Evolutionary conservation across 176 grass and related monocot genomes (phyloP), one percentile per base, ranked within the genome.

Genomic region (Poa pratensis): DNA sequence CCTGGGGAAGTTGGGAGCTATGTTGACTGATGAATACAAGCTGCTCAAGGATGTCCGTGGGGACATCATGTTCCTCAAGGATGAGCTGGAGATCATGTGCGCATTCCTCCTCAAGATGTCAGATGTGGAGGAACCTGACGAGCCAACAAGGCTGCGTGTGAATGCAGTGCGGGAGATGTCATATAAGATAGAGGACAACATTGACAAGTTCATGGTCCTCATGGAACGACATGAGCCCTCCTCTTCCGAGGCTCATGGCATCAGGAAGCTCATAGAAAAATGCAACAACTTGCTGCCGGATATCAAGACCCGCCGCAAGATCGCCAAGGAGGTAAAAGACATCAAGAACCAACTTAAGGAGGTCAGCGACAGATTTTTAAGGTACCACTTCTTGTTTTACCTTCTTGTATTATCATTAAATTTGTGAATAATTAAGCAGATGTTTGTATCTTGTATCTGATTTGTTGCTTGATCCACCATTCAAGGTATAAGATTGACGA

Each of bases 111-210:
- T 58, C 19, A 24, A 13, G 28, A 77, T 77, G 52, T 34, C 52
- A 59, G 75, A 77, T 40, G 32, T 59, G 75, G 75, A 77, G 53
- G 75, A 77, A 3, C 28, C 73, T 1, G 73, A 77, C 6, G 32
- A 77, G 34, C 75, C 20, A 59, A 22, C 51, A 13, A 77, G 58
- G 20, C 30, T 58, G 19, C 75, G 53, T 0, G 53, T 59, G 10
- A 42, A 3, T 6, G 32, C 51, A 0, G 75, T 76, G 50, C 48
- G 73, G 4, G 73, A 76, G 50, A 18, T 76, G 27, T 76, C 73
- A 28, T 76, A 76, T 1, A 34, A 76, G 28, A 76, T 76, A 12
- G 73, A 76, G 51, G 73, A 76, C 16, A 76, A 34, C 50, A 76
- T 76, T 18, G 50, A 76, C 73, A 55, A 35, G 50, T 76, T 35